These are phyloP conservation scores for Xylaria venustula DNA, from an alignment of 495 filamentous ascomycete species.

Conservation along the genomic window DNA sequence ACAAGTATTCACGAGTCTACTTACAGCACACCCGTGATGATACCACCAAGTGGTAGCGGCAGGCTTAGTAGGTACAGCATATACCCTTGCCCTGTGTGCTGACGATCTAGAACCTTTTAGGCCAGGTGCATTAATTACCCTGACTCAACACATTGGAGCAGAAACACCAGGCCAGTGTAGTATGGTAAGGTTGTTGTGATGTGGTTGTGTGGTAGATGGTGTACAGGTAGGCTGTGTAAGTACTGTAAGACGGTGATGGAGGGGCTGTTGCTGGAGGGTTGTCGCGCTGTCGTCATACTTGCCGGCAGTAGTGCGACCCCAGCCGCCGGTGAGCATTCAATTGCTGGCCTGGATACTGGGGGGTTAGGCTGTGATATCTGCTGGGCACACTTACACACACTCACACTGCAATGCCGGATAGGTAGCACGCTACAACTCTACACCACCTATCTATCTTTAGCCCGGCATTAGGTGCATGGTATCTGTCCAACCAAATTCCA, in stretches of 20 bases:
- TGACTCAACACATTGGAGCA: too few relatives aligned
- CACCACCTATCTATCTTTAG: slow-evolving; percentile 3
- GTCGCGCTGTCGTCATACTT: slow-evolving; percentile 6
- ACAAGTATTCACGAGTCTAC: neutral
- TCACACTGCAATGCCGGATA: too few relatives aligned
- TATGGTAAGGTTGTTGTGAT: too few relatives aligned
- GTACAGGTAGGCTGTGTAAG: too few relatives aligned
- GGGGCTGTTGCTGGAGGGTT: neutral
- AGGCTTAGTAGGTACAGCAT: too few relatives aligned
- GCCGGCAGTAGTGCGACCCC: slow-evolving; percentile 10
- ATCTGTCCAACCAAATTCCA: neutral
- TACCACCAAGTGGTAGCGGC: neutral
- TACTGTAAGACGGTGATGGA: neutral
- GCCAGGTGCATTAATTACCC: neutral
- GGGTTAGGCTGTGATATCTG: too few relatives aligned
- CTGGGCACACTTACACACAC: too few relatives aligned
- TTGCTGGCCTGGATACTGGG: too few relatives aligned
- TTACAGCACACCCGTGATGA: neutral
- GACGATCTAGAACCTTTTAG: neutral
- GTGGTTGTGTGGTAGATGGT: too few relatives aligned
- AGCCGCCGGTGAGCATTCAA: neutral
- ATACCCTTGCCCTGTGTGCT: neutral
- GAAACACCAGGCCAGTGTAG: too few relatives aligned
- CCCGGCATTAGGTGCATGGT: neutral
- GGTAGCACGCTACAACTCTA: too few relatives aligned